Base-by-base conservation (phyloP, 306 rosid genomes). In the Cucurbita ficifolia region DNA sequence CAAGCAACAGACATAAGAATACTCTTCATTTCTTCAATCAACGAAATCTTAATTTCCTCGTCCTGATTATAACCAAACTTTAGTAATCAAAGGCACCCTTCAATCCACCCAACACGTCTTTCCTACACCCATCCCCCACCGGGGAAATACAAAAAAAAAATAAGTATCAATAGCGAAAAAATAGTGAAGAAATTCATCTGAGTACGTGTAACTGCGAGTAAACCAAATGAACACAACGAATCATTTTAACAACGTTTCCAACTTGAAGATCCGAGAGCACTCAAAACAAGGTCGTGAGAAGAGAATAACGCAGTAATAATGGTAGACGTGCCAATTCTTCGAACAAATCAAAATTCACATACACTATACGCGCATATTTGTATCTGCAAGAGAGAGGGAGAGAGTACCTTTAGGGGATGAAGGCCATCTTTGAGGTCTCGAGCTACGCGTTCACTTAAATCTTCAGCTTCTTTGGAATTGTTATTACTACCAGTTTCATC, bases 341-440 rank as follows among this genome's bases (percentile, higher is more conserved):
- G 24, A 40, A 18, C 17, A 61, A n/a, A 64, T 40, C 52, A n/a
- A 40, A 64, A 10, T 40, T 10, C 51, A 42, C 13, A 40, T 10
- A 42, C 35, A 42, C 10, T 14, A 69, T 14, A 4, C 5, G 49
- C 21, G 6, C 1, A 42, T 10, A 17, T 17, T 39, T 10, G 42
- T 3, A 9, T 1, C 45, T 22, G 22, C 49, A 45, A 40, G 48
- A 38, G 48, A 60, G 56, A 51, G 64, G 19, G 40, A 22, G 29
- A 39, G 4, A 18, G 8, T 17, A 85, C 88, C 88, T 70, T 85
- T 75, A 85, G 87, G 36, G 89, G 89, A 79, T 85, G 87, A 54
- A 85, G 85, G 6, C 87, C 87, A 72, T 79, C 79, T 74, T 75
- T 82, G 85, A 80, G 85, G 74, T 85, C 88, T 54, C 77, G 83